Conservation (phyloP, 306 rosid species). For the Gastrolobium bilobum region DNA sequence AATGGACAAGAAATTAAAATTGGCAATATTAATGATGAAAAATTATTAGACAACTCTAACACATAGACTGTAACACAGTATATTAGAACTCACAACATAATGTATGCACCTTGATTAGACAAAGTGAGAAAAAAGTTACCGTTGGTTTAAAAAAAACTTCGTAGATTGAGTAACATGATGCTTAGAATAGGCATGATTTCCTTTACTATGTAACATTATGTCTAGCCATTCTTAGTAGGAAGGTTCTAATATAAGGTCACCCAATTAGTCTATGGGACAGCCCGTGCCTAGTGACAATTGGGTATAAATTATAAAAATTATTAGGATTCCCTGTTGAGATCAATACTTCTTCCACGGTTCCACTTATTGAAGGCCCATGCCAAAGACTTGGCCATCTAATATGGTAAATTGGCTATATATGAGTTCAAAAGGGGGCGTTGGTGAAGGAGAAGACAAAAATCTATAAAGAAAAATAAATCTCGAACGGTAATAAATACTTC, state of each 20-base stretch:
- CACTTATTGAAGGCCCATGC: slow-evolving; percentile 10
- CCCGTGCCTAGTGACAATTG: background rate
- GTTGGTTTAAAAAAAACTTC: background rate
- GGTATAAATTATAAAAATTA: background rate
- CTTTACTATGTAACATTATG: background rate
- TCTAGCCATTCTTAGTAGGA: slow-evolving; percentile 1
- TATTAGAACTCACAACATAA: too few relatives aligned
- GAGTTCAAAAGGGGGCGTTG: background rate
- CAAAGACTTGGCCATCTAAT: slow-evolving; percentile 29
- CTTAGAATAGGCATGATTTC: background rate
- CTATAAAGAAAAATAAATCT: slow-evolving; percentile 2
- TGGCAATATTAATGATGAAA: slow-evolving; percentile 4
- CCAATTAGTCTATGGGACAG: background rate
- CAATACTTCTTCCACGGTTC: slow-evolving; percentile 36
- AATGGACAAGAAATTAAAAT: background rate
- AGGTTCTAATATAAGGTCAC: background rate
- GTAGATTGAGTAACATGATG: background rate
- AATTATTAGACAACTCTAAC: background rate
- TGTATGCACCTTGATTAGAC: background rate
- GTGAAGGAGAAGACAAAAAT: slow-evolving; percentile 21
- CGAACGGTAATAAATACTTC: slow-evolving; percentile 8
- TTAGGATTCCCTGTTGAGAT: background rate
- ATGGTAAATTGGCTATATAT: slow-evolving; percentile 25
- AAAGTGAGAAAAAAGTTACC: background rate
- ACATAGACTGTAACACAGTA: background rate